Base-by-base conservation (phyloP, 495 filamentous ascomycete genomes). In the Neurospora cerealis region DNA sequence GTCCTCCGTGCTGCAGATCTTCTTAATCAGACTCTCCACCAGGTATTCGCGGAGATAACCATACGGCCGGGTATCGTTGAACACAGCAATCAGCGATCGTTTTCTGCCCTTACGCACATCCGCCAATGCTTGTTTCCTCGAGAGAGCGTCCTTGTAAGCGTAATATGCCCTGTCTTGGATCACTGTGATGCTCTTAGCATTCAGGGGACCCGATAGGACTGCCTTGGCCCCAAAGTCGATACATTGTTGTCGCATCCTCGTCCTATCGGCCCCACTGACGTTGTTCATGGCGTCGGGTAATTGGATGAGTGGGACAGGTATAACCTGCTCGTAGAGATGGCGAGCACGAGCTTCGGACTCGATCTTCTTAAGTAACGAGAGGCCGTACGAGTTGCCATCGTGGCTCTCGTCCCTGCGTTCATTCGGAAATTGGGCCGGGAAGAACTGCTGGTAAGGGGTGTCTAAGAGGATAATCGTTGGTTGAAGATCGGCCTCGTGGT, bases 21-120 rank as follows among this genome's bases (percentile, higher is more conserved):
- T 89, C 75, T 89, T 90, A 93, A 98, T 96, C 62, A 99, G 87
- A 74, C 89, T 93, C 2, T 93, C 95, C 32, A 98, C 95, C 93
- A 92, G 93, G 70, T 82, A 84, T 85, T 97, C 94, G 77, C 93
- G 86, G 74, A 97, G 85, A 82, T 96, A 97, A 34, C 92, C 89
- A 84, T 93, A 97, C n/a, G 92, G 92, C 78, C 94, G 54, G 54
- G 54, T 93, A 78, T 91, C 88, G 78, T 95, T 91, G 76, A 92
- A 87, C n/a, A 95, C 88, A 37, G 94, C 94, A 48, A 98, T 93
- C 94, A 93, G 97, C 3, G 95, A 97, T 70, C 93, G 89, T 81
- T 96, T 96, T 71, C 95, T 87, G 28, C 88, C 87, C 74, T 89
- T 88, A 76, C 89, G 92, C 70, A 87, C 81, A 32, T 91, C 89